Percentiles rank a stretch among this genome's conserved stretches.
Conservation (phyloP, 768 basidiomycete genomes). For the Podaxis sp. region DNA sequence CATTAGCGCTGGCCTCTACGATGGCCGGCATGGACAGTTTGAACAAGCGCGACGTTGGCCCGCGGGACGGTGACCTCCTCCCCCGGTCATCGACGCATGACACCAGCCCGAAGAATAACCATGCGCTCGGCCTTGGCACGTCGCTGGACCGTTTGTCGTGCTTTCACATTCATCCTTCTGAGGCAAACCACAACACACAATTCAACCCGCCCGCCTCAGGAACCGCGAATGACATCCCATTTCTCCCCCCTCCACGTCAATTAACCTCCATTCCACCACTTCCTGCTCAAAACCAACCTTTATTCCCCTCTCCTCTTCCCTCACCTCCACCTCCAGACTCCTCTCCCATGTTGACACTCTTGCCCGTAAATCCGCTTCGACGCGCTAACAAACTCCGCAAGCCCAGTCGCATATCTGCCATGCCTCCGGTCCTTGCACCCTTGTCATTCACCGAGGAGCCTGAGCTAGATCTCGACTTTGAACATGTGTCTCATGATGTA, state of each 20-base stretch:
- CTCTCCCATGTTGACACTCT: constrained; percentile 7
- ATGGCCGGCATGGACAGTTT: neutral
- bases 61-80: neutral
- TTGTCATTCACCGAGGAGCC: constrained; percentile 6
- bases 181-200: neutral
- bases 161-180: neutral
- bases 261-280: neutral
- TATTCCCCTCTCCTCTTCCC: constrained; percentile 3
- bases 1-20: neutral
- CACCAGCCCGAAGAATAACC: neutral
- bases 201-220: neutral
- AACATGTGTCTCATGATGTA: constrained; percentile 7
- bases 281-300: constrained; percentile 5
- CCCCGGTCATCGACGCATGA: neutral
- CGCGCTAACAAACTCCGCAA: constrained; percentile 12
- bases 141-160: neutral
- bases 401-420: neutral
- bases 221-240: neutral
- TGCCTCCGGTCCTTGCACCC: constrained; percentile 7
- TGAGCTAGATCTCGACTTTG: constrained; percentile 8
- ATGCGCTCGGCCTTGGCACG: neutral
- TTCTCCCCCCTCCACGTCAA: constrained; percentile 4
- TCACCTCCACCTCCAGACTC: neutral
- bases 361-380: neutral
- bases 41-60: neutral